Evolutionary conservation across 2,329 filamentous ascomycete species (phyloP).

Genomic region (Penicillium digitatum): DNA sequence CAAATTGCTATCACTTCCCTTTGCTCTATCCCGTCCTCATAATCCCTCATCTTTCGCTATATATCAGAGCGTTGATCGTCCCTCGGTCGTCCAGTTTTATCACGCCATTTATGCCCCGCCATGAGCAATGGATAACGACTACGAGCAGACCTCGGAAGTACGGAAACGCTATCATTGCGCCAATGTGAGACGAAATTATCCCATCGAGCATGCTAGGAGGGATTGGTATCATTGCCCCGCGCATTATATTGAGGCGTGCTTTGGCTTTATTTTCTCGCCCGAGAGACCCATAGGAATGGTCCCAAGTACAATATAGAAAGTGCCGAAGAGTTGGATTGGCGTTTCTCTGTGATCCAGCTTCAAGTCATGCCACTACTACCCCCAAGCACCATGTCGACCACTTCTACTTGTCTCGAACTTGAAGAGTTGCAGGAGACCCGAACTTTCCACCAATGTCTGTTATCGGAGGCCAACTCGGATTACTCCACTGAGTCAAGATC

Average conservation of each 20-base stretch:
- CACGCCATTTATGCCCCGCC: slow-evolving; percentile 35
- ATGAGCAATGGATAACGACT: slow-evolving; percentile 26
- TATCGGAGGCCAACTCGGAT: slow-evolving; percentile 3
- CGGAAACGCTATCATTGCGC: slow-evolving; percentile 8
- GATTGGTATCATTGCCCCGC: slow-evolving; percentile 18
- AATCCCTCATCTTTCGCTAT: background rate
- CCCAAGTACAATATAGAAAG: slow-evolving; percentile 15
- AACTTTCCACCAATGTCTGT: slow-evolving; percentile 16
- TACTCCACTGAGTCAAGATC: slow-evolving; percentile 1
- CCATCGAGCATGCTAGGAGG: background rate
- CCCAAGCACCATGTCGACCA: slow-evolving; percentile 24
- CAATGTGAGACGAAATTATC: slow-evolving; percentile 11
- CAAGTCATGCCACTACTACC: slow-evolving; percentile 15
- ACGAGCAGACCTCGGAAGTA: slow-evolving; percentile 3
- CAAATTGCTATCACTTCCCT: background rate
- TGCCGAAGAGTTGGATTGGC: background rate
- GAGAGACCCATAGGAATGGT: slow-evolving; percentile 11
- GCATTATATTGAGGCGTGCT: slow-evolving; percentile 10
- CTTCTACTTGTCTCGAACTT: slow-evolving; percentile 23
- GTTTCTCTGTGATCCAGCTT: background rate
- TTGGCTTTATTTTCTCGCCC: slow-evolving; percentile 19
- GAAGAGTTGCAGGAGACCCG: slow-evolving; percentile 15
- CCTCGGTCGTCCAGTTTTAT: slow-evolving; percentile 12
- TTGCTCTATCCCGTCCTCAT: background rate
- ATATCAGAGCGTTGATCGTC: slow-evolving; percentile 4